Conservation (phyloP, 805 yeast species). For the Metschnikowia similis region DNA sequence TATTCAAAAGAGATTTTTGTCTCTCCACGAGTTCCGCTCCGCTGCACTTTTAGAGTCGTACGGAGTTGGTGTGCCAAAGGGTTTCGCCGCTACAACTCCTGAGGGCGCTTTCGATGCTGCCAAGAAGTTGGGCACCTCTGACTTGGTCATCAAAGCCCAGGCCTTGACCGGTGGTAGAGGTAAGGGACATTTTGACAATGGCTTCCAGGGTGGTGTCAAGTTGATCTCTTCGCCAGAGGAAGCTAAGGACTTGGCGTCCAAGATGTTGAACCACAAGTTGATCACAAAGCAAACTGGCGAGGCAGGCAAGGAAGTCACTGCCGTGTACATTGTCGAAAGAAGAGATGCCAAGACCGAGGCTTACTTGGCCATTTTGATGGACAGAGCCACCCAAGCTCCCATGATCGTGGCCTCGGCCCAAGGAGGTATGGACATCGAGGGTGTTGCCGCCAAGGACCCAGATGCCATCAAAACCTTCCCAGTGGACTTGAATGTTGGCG, state of each 20-base stretch:
- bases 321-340: conserved; percentile 93
- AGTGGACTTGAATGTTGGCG: conserved; percentile 72
- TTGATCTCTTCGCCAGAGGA: conserved; percentile 80
- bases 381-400: conserved; percentile 86
- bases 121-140: conserved; percentile 66
- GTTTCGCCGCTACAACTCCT: conserved; percentile 86
- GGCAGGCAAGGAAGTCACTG: conserved; percentile 94
- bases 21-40: conserved; percentile 94
- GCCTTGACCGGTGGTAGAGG: conserved; percentile 99
- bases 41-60: conserved; percentile 79
- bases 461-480: conserved; percentile 86
- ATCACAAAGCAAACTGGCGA: conserved; percentile 98
- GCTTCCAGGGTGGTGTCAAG: conserved; percentile 95
- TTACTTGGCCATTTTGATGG: conserved; percentile 90
- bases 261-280: conserved; percentile 89
- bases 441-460: conserved; percentile 91
- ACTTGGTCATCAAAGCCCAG: conserved; percentile 95
- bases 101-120: conserved; percentile 86
- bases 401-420: conserved; percentile 93
- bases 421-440: conserved; percentile 99
- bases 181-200: conserved; percentile 95
- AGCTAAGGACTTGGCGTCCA: conserved; percentile 77
- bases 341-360: conserved; percentile 93
- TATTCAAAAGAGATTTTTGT: conserved; percentile 61
- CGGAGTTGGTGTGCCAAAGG: conserved; percentile 88